phyloP scores from a whole-genome alignment of 768 basidiomycete species.

The Suillus plorans region DNA sequence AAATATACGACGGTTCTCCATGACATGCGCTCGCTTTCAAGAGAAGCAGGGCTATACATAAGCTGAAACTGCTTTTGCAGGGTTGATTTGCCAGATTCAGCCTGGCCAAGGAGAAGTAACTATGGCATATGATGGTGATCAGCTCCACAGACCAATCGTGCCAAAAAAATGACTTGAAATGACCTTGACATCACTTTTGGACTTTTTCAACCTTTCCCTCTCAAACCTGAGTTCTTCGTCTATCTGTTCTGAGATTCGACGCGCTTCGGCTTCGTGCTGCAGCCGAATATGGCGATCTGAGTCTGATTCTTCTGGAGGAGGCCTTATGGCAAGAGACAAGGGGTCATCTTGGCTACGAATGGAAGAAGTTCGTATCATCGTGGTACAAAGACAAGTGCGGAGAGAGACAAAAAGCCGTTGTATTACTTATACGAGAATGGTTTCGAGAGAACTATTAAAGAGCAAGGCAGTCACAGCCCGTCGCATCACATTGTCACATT shows the following conservation, averaged over 20 bases:
- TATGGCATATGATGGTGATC: slow-evolving; percentile 31
- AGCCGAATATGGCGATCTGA: slow-evolving; percentile 61
- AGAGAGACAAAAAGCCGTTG: slow-evolving; percentile 22
- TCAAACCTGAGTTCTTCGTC: slow-evolving; percentile 78
- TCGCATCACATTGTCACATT: slow-evolving; percentile 18
- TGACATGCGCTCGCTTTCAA: slow-evolving; percentile 67
- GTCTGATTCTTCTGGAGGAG: slow-evolving; percentile 65
- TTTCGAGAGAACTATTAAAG: background rate
- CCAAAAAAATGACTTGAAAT: background rate
- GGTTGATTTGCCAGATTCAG: slow-evolving; percentile 77
- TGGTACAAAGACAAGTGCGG: slow-evolving; percentile 33
- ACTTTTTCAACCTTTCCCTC: slow-evolving; percentile 60
- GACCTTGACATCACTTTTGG: slow-evolving; percentile 77
- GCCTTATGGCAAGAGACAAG: slow-evolving; percentile 63
- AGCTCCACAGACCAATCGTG: slow-evolving; percentile 3
- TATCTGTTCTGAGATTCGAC: slow-evolving; percentile 74
- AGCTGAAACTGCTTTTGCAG: slow-evolving; percentile 80
- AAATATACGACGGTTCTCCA: slow-evolving; percentile 78
- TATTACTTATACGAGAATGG: background rate
- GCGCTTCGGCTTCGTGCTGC: slow-evolving; percentile 68
- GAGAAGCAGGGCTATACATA: slow-evolving; percentile 72
- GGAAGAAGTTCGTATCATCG: slow-evolving; percentile 66
- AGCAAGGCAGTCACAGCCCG: slow-evolving; percentile 25
- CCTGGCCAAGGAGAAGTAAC: slow-evolving; percentile 76
- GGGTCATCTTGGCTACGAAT: slow-evolving; percentile 78